Percentiles rank a stretch among this genome's conserved stretches.
These are phyloP conservation scores for Colletotrichum higginsianum DNA, from an alignment of 2,329 filamentous ascomycete genomes.

Conservation along the genomic window DNA sequence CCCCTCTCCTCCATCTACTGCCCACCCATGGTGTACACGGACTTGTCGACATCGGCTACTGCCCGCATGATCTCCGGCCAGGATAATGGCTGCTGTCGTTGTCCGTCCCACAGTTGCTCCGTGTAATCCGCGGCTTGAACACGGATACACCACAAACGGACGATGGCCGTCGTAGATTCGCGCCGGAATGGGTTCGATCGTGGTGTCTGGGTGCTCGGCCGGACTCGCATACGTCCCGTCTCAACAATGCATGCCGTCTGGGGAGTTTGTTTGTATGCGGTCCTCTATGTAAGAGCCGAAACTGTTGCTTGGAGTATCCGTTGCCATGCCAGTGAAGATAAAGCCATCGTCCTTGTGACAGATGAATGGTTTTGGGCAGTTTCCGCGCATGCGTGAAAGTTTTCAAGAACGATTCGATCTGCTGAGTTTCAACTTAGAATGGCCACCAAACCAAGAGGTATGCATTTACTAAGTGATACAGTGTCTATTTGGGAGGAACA, in stretches of 20 bases:
- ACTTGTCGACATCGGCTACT: slow-evolving; percentile 22
- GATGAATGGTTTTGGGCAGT: no score
- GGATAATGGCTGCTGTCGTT: not conserved
- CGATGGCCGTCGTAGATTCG: not conserved
- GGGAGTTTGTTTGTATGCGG: no score
- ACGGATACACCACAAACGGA: not conserved
- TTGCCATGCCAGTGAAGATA: no score
- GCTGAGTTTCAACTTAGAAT: no score
- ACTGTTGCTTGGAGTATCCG: no score
- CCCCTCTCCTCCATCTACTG: slow-evolving; percentile 12
- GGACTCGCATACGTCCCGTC: not conserved
- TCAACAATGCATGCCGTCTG: not conserved
- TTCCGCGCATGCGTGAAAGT: no score
- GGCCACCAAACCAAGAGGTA: no score
- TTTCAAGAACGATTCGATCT: no score
- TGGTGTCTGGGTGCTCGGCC: not conserved
- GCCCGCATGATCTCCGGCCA: slow-evolving; percentile 31
- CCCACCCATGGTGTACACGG: not conserved
- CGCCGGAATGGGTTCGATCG: not conserved
- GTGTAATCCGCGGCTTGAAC: not conserved
- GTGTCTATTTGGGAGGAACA: no score
- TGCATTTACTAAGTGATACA: no score
- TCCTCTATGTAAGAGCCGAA: no score
- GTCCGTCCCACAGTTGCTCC: slow-evolving; percentile 7
- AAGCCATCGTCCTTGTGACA: no score